Evolutionary conservation across 2,329 filamentous ascomycete species (phyloP).

Genomic region (Aureobasidium sp.): DNA sequence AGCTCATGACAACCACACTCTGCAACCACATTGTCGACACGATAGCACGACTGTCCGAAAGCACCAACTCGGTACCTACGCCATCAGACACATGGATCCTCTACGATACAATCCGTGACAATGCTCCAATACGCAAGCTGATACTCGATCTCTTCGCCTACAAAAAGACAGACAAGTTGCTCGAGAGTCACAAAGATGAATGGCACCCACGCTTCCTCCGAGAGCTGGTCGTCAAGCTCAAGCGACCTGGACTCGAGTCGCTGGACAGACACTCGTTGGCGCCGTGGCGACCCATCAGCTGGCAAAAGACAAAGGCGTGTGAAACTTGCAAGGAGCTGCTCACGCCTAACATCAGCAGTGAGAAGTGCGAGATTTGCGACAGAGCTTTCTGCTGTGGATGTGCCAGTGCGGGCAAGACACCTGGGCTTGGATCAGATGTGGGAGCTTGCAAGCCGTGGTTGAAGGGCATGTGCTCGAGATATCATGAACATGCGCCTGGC

Average conservation of each 20-base stretch:
- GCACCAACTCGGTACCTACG: slow-evolving; percentile 44
- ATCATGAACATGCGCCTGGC: slow-evolving; percentile 29
- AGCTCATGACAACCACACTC: slow-evolving; percentile 40
- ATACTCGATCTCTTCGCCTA: slow-evolving; percentile 46
- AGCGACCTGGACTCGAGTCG: slow-evolving; percentile 38
- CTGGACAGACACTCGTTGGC: slow-evolving; percentile 36
- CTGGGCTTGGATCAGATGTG: slow-evolving; percentile 26
- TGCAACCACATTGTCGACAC: slow-evolving; percentile 39
- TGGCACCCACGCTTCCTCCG: slow-evolving; percentile 45
- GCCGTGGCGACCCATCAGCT: slow-evolving; percentile 34
- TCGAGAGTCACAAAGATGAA: slow-evolving; percentile 39
- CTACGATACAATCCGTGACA: slow-evolving; percentile 38
- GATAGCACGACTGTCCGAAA: slow-evolving; percentile 39
- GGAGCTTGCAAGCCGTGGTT: slow-evolving; percentile 34
- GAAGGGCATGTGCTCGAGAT: slow-evolving; percentile 29
- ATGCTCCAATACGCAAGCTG: slow-evolving; percentile 34
- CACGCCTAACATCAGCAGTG: slow-evolving; percentile 32
- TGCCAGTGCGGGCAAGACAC: slow-evolving; percentile 24
- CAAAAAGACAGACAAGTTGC: slow-evolving; percentile 45
- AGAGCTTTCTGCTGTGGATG: slow-evolving; percentile 37
- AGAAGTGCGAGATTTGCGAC: slow-evolving; percentile 37
- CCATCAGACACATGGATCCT: slow-evolving; percentile 43
- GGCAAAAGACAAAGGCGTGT: slow-evolving; percentile 30
- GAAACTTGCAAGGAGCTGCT: slow-evolving; percentile 35
- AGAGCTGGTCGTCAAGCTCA: slow-evolving; percentile 41